These are phyloP conservation scores for Chlorella sp. DNA, from an alignment of 139 green algal species.

Conservation along the genomic window DNA sequence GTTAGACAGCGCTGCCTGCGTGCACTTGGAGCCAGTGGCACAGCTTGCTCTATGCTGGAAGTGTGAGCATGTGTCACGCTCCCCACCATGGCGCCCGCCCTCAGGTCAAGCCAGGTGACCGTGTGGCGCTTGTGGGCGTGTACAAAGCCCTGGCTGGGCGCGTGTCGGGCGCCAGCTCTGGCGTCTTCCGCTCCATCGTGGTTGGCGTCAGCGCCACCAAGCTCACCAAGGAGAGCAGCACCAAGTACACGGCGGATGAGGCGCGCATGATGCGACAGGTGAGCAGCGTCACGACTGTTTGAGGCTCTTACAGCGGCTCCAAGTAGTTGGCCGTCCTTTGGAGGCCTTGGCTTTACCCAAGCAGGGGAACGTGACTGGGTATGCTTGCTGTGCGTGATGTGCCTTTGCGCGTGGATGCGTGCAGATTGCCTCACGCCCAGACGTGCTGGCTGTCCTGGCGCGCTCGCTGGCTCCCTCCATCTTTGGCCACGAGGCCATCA, in stretches of 20 bases:
- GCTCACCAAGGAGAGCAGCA: slow-evolving; percentile 38
- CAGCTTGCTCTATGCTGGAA: too few species aligned
- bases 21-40: too few species aligned
- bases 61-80: too few species aligned
- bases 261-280: slow-evolving; percentile 6
- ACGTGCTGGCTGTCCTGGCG: slow-evolving; percentile 77
- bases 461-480: slow-evolving; percentile 92
- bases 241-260: slow-evolving; percentile 29
- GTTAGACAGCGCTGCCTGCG: too few species aligned
- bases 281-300: neutral
- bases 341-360: too few species aligned
- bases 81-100: too few species aligned
- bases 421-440: slow-evolving; percentile 33
- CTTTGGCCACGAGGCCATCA: slow-evolving; percentile 89
- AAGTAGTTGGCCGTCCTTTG: too few species aligned
- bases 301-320: too few species aligned
- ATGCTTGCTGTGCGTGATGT: neutral
- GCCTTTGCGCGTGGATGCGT: neutral
- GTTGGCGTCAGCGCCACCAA: slow-evolving; percentile 55
- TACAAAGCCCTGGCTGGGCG: slow-evolving; percentile 80
- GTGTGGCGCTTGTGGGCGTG: slow-evolving; percentile 82
- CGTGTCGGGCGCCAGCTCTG: slow-evolving; percentile 2
- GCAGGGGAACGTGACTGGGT: too few species aligned
- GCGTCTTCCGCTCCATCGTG: slow-evolving; percentile 42
- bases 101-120: slow-evolving; percentile 91